Conservation (phyloP, 495 filamentous ascomycete species). For the Cercophora newfieldiana region DNA sequence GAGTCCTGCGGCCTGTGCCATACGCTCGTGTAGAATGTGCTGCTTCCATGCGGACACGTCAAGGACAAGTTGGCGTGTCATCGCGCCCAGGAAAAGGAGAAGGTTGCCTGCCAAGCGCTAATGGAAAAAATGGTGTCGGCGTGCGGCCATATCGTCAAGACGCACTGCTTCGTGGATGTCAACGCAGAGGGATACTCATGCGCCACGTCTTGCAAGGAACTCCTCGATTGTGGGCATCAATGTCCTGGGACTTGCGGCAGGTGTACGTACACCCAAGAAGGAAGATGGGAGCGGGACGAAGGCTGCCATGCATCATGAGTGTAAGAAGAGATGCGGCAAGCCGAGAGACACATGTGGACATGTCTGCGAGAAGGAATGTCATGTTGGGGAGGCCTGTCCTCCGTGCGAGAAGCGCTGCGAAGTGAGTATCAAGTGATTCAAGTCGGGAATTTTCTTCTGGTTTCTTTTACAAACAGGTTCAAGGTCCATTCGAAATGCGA, state of each 20-base stretch:
- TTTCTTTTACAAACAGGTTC: not conserved
- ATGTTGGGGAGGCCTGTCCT: conserved; percentile 43
- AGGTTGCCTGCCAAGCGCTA: conserved; percentile 29
- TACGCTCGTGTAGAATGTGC: conserved; percentile 22
- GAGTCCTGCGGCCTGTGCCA: conserved; percentile 37
- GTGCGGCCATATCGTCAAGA: conserved; percentile 54
- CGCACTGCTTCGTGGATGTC: conserved; percentile 53
- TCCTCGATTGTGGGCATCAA: conserved; percentile 60
- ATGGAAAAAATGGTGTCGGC: conserved; percentile 46
- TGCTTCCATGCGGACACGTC: conserved; percentile 61
- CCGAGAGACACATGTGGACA: conserved; percentile 60
- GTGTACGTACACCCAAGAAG: conserved; percentile 40
- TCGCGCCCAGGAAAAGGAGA: conserved; percentile 18
- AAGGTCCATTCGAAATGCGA: conserved; percentile 57
- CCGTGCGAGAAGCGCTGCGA: conserved; percentile 58
- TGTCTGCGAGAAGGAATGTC: conserved; percentile 29
- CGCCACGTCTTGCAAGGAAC: conserved; percentile 41
- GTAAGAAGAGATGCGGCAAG: conserved; percentile 53
- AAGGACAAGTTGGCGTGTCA: conserved; percentile 53
- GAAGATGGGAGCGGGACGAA: conserved; percentile 19
- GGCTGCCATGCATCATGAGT: conserved; percentile 48
- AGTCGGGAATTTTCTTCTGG: not conserved
- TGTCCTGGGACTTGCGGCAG: conserved; percentile 54
- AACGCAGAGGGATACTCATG: conserved; percentile 43
- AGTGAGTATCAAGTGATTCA: conserved; percentile 31